phyloP scores from a whole-genome alignment of 805 yeast genomes.

The Pichia heedii region DNA sequence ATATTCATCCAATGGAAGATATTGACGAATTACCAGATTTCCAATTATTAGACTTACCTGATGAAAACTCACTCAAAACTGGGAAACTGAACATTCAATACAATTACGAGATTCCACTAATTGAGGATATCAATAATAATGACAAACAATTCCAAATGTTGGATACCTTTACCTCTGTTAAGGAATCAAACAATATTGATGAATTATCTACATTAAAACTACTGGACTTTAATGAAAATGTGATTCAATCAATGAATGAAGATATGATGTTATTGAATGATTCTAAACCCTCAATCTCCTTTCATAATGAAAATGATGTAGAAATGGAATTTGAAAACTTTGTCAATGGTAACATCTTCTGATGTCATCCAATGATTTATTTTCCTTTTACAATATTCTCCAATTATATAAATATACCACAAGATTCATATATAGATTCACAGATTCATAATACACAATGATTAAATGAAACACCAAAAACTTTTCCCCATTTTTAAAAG shows the following conservation, averaged over 20 bases:
- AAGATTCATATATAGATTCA: too few relatives aligned
- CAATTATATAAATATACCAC: too few relatives aligned
- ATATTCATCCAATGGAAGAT: background rate
- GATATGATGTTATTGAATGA: background rate
- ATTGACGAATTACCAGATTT: slow-evolving; percentile 3
- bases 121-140: background rate
- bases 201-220: background rate
- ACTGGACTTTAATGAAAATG: background rate
- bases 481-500: too few relatives aligned
- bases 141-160: background rate
- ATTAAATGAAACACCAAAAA: too few relatives aligned
- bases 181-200: background rate
- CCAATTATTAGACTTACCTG: slow-evolving; percentile 6
- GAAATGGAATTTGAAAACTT: slow-evolving; percentile 25
- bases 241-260: background rate
- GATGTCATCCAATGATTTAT: too few relatives aligned
- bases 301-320: slow-evolving; percentile 12
- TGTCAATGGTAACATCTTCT: slow-evolving; percentile 16
- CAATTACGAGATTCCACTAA: background rate
- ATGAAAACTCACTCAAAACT: background rate
- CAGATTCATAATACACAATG: too few relatives aligned
- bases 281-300: background rate
- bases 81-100: background rate
- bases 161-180: background rate
- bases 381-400: too few relatives aligned